Percentiles rank a stretch among this genome's conserved stretches.
Conservation (phyloP, 345 rosid species). For the Citrus sp. region DNA sequence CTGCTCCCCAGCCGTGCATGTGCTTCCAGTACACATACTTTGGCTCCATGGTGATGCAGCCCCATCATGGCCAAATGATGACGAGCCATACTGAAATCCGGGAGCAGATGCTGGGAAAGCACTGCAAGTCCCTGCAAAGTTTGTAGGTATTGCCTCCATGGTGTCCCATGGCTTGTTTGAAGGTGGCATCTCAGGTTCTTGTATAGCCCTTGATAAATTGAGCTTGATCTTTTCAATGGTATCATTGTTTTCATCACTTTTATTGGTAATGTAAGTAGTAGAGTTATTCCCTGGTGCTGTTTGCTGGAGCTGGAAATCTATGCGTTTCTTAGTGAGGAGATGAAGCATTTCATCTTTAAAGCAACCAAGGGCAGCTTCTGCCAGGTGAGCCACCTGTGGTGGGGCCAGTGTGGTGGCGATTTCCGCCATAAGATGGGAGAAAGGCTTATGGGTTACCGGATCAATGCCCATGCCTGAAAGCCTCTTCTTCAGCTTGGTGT, state of each 20-base stretch:
- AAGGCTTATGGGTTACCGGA: slow-evolving; percentile 97
- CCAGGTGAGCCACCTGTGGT: slow-evolving; percentile 87
- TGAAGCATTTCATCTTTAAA: slow-evolving; percentile 98
- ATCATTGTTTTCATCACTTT: slow-evolving; percentile 45
- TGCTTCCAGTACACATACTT: slow-evolving; percentile 53
- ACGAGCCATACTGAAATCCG: slow-evolving; percentile 43
- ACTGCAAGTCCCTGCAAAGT: slow-evolving; percentile 37
- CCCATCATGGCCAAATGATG: slow-evolving; percentile 46
- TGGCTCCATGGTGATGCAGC: slow-evolving; percentile 61
- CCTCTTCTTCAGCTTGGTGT: slow-evolving; percentile 92
- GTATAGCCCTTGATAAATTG: slow-evolving; percentile 54
- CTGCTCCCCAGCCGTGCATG: slow-evolving; percentile 44
- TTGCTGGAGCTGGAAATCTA: slow-evolving; percentile 70
- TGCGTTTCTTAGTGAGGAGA: slow-evolving; percentile 87
- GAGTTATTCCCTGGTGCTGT: slow-evolving; percentile 30
- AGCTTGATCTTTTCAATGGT: slow-evolving; percentile 61
- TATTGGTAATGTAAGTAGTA: slow-evolving; percentile 32
- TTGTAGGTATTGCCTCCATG: slow-evolving; percentile 17
- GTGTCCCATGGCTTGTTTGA: slow-evolving; percentile 44
- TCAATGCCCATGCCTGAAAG: slow-evolving; percentile 94
- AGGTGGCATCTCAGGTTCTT: slow-evolving; percentile 46
- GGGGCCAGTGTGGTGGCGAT: slow-evolving; percentile 90
- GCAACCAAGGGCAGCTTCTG: slow-evolving; percentile 97
- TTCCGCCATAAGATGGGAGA: slow-evolving; percentile 98
- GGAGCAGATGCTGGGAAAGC: slow-evolving; percentile 26